Conservation (phyloP, 2,329 filamentous ascomycete species). For the Arachnopeziza araneosa region DNA sequence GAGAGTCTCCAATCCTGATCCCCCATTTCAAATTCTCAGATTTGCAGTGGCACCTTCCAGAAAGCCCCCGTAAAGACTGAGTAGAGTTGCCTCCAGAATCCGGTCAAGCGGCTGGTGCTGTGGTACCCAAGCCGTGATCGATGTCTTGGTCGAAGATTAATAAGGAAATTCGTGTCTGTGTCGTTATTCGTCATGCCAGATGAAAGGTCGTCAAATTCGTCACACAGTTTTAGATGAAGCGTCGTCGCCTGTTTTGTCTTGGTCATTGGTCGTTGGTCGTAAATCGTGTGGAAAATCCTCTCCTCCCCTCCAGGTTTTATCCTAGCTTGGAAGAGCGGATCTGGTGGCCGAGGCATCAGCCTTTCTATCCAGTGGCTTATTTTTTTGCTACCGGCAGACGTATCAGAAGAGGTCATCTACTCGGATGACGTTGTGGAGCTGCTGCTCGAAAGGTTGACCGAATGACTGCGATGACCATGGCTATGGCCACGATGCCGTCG, state of each 20-base stretch:
- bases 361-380: constrained; percentile 19
- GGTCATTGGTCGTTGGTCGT: constrained; percentile 7
- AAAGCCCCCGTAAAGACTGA: constrained; percentile 25
- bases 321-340: constrained; percentile 8
- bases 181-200: constrained; percentile 16
- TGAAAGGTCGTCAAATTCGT: constrained; percentile 18
- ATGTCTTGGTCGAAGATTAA: constrained; percentile 15
- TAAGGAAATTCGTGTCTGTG: constrained; percentile 17
- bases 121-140: constrained; percentile 24
- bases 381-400: constrained; percentile 23
- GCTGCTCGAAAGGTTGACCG: constrained; percentile 32
- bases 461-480: constrained; percentile 27
- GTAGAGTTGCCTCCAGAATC: constrained; percentile 30
- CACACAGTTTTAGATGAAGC: constrained; percentile 16
- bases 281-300: constrained; percentile 6
- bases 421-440: constrained; percentile 31
- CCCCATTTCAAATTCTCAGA: constrained; percentile 4
- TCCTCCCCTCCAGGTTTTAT: constrained; percentile 9
- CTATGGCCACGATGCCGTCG: constrained; percentile 15
- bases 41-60: constrained; percentile 12
- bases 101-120: constrained; percentile 26
- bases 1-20: constrained; percentile 16
- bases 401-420: constrained; percentile 20
- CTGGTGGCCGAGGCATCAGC: constrained; percentile 11
- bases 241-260: constrained; percentile 18